A percentile compares a stretch with the other conserved stretches of the same genome.
Conservation (phyloP, 2,329 filamentous ascomycete species). For the Arthrobotrys megalospora region DNA sequence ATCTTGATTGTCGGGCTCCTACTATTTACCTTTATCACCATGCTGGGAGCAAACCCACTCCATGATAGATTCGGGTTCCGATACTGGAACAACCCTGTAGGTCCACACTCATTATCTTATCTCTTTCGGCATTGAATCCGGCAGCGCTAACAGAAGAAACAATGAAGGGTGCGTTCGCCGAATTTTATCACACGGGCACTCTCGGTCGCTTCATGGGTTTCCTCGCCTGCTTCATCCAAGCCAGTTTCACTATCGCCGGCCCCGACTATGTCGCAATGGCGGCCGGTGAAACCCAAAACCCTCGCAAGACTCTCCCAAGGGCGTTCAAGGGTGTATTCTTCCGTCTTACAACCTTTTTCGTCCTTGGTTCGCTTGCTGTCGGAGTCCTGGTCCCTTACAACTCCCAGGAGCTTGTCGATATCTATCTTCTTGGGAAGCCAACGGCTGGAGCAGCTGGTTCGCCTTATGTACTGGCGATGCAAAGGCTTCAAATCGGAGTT, state of each 20-base stretch:
- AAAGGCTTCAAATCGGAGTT: slow-evolving; percentile 75
- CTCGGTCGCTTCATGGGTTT: slow-evolving; percentile 84
- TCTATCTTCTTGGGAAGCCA: slow-evolving; percentile 74
- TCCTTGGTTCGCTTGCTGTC: slow-evolving; percentile 80
- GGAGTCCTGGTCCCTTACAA: slow-evolving; percentile 81
- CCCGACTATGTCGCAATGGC: slow-evolving; percentile 76
- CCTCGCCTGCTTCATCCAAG: slow-evolving; percentile 80
- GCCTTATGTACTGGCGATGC: slow-evolving; percentile 78
- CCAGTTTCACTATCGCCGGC: slow-evolving; percentile 78
- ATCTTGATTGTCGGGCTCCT: slow-evolving; percentile 80
- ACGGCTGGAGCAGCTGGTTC: slow-evolving; percentile 77
- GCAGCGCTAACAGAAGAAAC: neutral
- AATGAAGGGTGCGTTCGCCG: slow-evolving; percentile 75
- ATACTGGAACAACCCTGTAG: slow-evolving; percentile 71
- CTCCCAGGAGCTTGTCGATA: slow-evolving; percentile 74
- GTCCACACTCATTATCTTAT: slow-evolving; percentile 64
- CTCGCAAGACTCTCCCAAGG: slow-evolving; percentile 78
- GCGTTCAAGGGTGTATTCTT: slow-evolving; percentile 86
- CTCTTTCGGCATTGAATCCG: no score
- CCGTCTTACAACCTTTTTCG: slow-evolving; percentile 81
- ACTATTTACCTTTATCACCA: slow-evolving; percentile 83
- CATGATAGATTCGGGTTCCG: slow-evolving; percentile 81
- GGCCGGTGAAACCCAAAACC: slow-evolving; percentile 77
- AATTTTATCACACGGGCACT: slow-evolving; percentile 75
- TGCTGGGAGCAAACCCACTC: slow-evolving; percentile 85